Base-by-base conservation (phyloP, 306 rosid species). In the Crotalaria pallida region DNA sequence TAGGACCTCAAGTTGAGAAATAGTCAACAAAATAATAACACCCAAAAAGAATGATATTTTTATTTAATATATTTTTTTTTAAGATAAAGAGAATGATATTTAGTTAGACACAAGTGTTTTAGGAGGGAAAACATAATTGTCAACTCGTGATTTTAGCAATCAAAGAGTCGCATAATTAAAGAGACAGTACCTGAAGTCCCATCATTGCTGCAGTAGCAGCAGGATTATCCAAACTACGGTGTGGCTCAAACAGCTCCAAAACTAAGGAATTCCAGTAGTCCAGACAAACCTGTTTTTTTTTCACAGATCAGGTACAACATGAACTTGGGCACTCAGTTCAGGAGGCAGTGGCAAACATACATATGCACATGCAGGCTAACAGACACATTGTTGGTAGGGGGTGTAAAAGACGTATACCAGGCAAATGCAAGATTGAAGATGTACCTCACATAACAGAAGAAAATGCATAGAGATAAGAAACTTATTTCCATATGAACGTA, bases 181-280 rank as follows among this genome's bases (percentile, higher is more conserved):
- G 36, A 89, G 79, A 89, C 67, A 75, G 29, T 18, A 82, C 86
- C 86, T 82, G 86, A 75, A 82, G 83, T 47, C 86, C 86, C 86
- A 82, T 79, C 73, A 82, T 0, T 69, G 19, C 47, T 52, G 81
- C 86, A 47, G 83, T 31, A 65, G 81, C 79, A 11, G 81, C 86
- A 59, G 83, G 83, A 65, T 13, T 82, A 9, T 82, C 83, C 73
- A 79, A 44, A 78, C 66, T 79, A 16, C 75, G 60, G 24, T 79
- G 78, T 26, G 86, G 83, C 55, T 78, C 86, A 82, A 77, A 82
- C 75, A 81, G 84, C 74, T 89, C 96, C 64, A 86, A 76, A 17
- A 95, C 99, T 79, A 95, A 86, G 49, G 90, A 75, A 81, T 95
- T 95, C 99, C 99, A 95, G 67, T 91, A 95, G 79, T 95, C 99